Conservation (phyloP, 2,329 filamentous ascomycete genomes). For the Endoconidiophora laricicola region DNA sequence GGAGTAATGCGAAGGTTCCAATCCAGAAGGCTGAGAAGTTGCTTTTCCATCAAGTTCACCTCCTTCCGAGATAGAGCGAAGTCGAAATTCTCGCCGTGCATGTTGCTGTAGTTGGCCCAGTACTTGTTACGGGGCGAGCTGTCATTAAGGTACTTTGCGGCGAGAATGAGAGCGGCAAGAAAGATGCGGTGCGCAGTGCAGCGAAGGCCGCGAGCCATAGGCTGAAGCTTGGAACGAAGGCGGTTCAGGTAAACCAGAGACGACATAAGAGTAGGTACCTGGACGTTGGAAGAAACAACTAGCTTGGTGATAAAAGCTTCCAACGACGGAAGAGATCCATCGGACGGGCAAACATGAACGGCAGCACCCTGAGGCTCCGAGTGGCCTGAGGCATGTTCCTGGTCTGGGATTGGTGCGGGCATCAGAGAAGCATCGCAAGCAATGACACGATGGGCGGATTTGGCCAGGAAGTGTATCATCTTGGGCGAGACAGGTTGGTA, state of each 20-base stretch:
- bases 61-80: conserved; percentile 91
- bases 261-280: conserved; percentile 94
- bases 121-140: conserved; percentile 99
- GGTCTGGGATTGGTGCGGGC: conserved; percentile 22
- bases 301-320: conserved; percentile 86
- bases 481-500: conserved; percentile 56
- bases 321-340: conserved; percentile 53
- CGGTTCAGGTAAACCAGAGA: conserved; percentile 84
- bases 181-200: conserved; percentile 98
- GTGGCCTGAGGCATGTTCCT: conserved; percentile 20
- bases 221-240: conserved; percentile 69
- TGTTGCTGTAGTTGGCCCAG: conserved; percentile 85
- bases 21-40: conserved; percentile 83
- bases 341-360: conserved; percentile 29
- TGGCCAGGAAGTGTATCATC: conserved; percentile 64
- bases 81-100: conserved; percentile 44
- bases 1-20: conserved; percentile 83
- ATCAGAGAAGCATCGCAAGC: conserved; percentile 52
- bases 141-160: conserved; percentile 97
- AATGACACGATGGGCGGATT: conserved; percentile 62
- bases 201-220: conserved; percentile 86
- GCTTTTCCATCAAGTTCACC: conserved; percentile 99
- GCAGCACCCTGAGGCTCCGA: conserved; percentile 34
- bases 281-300: conserved; percentile 84
- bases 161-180: conserved; percentile 66